These are phyloP conservation scores for Cordyceps farinosa DNA, from an alignment of 2,329 filamentous ascomycete species.

Conservation along the genomic window DNA sequence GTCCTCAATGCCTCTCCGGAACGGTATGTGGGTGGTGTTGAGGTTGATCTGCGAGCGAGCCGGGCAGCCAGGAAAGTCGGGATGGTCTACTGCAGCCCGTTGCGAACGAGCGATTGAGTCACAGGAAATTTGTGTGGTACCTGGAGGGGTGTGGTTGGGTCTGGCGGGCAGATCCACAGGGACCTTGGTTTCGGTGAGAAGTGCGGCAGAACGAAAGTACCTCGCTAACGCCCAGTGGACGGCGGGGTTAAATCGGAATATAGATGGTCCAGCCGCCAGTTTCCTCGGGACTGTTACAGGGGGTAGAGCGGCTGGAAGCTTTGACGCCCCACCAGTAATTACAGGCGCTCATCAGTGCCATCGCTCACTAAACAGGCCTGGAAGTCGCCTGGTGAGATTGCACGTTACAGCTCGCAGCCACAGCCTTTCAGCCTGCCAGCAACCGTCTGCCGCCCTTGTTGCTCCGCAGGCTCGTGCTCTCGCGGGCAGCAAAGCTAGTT, in stretches of 20 bases:
- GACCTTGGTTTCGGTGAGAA: not conserved
- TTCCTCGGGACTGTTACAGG: not conserved
- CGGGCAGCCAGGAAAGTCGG: conserved; percentile 4
- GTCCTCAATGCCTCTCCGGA: conserved; percentile 25
- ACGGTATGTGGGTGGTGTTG: not conserved
- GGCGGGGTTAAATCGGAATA: conserved; percentile 17
- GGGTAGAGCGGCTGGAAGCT: not conserved
- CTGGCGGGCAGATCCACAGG: conserved; percentile 13
- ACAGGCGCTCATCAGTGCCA: not conserved
- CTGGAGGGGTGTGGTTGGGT: conserved; percentile 9
- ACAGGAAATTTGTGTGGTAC: conserved; percentile 37
- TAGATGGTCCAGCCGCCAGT: conserved; percentile 15
- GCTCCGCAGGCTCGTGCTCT: conserved; percentile 16
- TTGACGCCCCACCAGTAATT: not conserved
- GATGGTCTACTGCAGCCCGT: conserved; percentile 3
- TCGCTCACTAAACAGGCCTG: not conserved
- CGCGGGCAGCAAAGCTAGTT: conserved; percentile 12
- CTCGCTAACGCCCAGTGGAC: conserved; percentile 16
- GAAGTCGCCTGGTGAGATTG: not conserved
- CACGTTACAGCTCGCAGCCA: not conserved
- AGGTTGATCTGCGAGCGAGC: not conserved
- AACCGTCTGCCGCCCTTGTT: conserved; percentile 12
- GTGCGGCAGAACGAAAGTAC: conserved; percentile 17
- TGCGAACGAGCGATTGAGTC: conserved; percentile 31
- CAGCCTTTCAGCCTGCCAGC: not conserved